A percentile compares a stretch with the other conserved stretches of the same genome.
Conservation (phyloP, 75 land plant genomes). For the Cryptomeria japonica region DNA sequence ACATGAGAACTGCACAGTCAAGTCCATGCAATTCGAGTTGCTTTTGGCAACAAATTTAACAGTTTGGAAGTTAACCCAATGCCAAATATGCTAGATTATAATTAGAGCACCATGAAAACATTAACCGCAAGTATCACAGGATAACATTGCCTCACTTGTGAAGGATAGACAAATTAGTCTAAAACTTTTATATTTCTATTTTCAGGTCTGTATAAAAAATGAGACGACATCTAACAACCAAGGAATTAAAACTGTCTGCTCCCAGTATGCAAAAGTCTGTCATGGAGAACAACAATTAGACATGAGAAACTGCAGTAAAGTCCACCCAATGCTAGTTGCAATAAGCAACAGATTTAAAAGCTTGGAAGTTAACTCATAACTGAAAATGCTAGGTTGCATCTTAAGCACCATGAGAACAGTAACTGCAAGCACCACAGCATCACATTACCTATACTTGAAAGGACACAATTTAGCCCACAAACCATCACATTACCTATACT, state of each 20-base stretch:
- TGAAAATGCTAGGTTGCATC: not conserved
- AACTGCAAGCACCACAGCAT: not conserved
- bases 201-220: not conserved
- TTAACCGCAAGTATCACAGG: not conserved
- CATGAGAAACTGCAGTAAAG: not conserved
- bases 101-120: not conserved
- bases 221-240: not conserved
- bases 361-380: not conserved
- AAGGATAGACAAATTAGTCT: not conserved
- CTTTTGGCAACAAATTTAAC: not conserved
- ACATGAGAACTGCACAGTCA: not conserved
- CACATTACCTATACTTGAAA: not conserved
- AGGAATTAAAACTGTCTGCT: not conserved
- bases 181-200: not conserved
- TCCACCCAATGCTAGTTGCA: not conserved
- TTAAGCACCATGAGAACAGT: not conserved
- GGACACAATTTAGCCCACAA: not conserved
- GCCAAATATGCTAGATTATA: not conserved
- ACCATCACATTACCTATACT: not conserved
- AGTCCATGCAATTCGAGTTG: slow-evolving; percentile 5
- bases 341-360: not conserved
- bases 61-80: not conserved
- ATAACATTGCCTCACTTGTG: not conserved
- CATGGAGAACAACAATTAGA: slow-evolving; percentile 4
- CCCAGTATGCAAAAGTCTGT: not conserved